Percentiles rank a stretch among this genome's conserved stretches.
Conservation (phyloP, 768 basidiomycete genomes). For the Hericium coralloides region DNA sequence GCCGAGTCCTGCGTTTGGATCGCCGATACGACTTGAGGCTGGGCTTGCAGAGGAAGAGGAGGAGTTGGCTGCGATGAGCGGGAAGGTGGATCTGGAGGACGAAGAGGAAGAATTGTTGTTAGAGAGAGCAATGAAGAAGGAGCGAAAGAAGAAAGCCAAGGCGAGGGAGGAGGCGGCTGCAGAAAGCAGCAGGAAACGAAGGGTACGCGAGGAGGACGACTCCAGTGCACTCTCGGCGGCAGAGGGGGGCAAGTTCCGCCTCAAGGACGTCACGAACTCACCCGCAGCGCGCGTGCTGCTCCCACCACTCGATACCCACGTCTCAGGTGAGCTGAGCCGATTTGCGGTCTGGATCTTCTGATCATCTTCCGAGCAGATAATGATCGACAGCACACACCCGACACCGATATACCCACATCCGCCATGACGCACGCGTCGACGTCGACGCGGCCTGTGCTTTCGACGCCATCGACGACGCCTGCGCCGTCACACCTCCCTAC, state of each 20-base stretch:
- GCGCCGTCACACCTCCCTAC: slow-evolving; percentile 33
- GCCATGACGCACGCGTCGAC: slow-evolving; percentile 23
- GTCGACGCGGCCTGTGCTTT: slow-evolving; percentile 30
- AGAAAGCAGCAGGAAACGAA: slow-evolving; percentile 17
- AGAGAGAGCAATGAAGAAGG: slow-evolving; percentile 33
- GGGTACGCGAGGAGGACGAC: slow-evolving; percentile 30
- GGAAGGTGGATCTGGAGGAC: slow-evolving; percentile 19
- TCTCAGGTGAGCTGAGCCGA: slow-evolving; percentile 23
- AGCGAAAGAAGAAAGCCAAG: slow-evolving; percentile 38
- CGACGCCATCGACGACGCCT: slow-evolving; percentile 37
- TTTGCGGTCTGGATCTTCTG: slow-evolving; percentile 2
- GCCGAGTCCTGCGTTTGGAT: slow-evolving; percentile 62
- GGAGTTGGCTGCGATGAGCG: slow-evolving; percentile 30
- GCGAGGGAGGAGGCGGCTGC: slow-evolving; percentile 26
- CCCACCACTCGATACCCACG: slow-evolving; percentile 26
- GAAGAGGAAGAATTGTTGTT: slow-evolving; percentile 29
- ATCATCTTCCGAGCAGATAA: slow-evolving; percentile 5
- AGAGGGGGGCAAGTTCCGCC: slow-evolving; percentile 37
- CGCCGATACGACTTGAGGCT: slow-evolving; percentile 45
- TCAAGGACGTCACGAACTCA: slow-evolving; percentile 61
- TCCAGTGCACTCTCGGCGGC: slow-evolving; percentile 27
- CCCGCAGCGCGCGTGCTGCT: slow-evolving; percentile 29
- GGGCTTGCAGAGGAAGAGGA: slow-evolving; percentile 50
- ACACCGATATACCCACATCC: slow-evolving; percentile 13
- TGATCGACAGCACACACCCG: slow-evolving; percentile 4